phyloP scores from a whole-genome alignment of 1,139 yeast species.

The Spathaspora sp. region DNA sequence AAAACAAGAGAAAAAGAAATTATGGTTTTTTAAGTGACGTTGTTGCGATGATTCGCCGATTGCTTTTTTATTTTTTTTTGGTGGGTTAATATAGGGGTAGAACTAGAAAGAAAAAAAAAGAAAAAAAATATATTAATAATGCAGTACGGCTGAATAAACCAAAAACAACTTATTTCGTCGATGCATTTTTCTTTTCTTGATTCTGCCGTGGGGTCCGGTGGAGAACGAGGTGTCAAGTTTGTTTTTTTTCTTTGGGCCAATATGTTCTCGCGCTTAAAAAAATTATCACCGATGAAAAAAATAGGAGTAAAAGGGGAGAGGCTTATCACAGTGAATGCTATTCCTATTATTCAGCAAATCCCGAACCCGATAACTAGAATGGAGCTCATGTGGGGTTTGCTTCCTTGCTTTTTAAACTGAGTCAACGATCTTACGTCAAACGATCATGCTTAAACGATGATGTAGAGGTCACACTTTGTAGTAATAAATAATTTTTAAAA shows the following conservation, averaged over 20 bases:
- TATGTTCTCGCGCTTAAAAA: background rate
- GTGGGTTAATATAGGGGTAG: slow-evolving; percentile 4
- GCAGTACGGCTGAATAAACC: slow-evolving; percentile 1
- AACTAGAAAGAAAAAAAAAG: background rate
- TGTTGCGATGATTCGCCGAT: slow-evolving; percentile 1
- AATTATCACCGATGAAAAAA: background rate
- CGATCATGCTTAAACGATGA: background rate
- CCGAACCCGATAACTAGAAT: background rate
- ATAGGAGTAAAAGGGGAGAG: background rate
- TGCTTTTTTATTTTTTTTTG: background rate
- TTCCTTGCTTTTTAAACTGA: background rate
- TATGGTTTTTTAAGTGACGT: background rate
- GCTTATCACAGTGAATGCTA: too few species aligned
- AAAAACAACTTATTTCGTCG: background rate
- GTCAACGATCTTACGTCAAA: background rate
- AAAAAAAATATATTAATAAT: background rate
- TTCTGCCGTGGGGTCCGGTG: slow-evolving; percentile 6
- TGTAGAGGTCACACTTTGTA: background rate
- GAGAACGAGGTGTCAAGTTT: background rate
- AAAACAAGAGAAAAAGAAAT: background rate
- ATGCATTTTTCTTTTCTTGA: slow-evolving; percentile 1
- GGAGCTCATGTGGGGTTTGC: background rate
- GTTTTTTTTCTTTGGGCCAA: background rate
- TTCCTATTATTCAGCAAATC: too few species aligned
- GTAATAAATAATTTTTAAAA: background rate